Evolutionary conservation across 2,329 filamentous ascomycete genomes (phyloP), one percentile per base, ranked within the genome.

Genomic region (Aspergillus sp.): DNA sequence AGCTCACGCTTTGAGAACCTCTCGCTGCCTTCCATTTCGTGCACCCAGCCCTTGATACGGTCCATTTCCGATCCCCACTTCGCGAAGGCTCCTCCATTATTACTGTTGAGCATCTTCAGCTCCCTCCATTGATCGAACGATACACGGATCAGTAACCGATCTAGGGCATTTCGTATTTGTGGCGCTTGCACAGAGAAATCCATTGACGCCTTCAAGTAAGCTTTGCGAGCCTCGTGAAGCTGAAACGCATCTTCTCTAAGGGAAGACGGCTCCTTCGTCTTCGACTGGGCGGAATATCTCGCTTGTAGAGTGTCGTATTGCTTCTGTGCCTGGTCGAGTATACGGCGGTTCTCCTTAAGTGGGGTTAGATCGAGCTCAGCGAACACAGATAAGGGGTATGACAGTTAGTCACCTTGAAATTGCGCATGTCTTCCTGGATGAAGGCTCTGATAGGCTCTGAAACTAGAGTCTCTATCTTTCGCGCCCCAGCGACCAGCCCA

Each of bases 181-280:
- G 95, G 93, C 1, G 91, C 92, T 68, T 92, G 85, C 67, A 95
- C 87, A 70, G 92, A 96, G 74, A 93, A 98, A 76, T 99, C 95
- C 86, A 99, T 89, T 15, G 92, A 93, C 1, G 93, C 91, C 74
- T 93, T 94, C 48, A 98, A 83, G 75, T 99, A 99, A 34, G 89
- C 87, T 72, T 95, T 96, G 61, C 94, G 87, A 25, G 92, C 91
- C 81, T 98, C 95, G 74, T 97, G 95, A 43, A 98, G 87, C 74
- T 95, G 89, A 72, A 99, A 99, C 0, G 95, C 95, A 77, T 99
- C 95, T 76, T 99, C 95, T 63, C 95, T 86, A 59, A 99, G 82
- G 1, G 93, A 87, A 0, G 93, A 97, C 0, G 94, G 87, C 77
- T 99, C 95, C 78, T 98, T 99, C 6, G 92, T 89, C 81, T 97